These are phyloP conservation scores for Taphrina communis DNA, from an alignment of 1,139 yeast genomes.

Conservation along the genomic window DNA sequence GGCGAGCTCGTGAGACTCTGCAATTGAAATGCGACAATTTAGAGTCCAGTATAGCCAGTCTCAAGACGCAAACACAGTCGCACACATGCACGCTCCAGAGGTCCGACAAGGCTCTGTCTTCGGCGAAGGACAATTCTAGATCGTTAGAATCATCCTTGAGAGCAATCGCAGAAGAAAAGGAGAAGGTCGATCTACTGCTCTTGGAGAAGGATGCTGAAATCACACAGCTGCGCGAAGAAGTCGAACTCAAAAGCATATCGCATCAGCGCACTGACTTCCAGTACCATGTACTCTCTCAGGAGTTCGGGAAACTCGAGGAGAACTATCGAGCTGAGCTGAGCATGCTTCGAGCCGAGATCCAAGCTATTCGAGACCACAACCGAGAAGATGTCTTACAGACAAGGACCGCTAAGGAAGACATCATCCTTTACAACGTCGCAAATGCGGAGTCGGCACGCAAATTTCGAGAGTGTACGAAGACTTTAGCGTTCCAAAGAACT, in stretches of 20 bases:
- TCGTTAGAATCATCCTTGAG: neutral
- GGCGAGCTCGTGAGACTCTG: conserved; percentile 34
- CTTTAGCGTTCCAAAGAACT: neutral
- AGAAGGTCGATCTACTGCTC: conserved; percentile 3
- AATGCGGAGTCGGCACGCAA: neutral
- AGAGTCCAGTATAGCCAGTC: conserved; percentile 34
- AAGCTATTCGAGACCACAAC: neutral
- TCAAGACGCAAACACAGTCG: conserved; percentile 27
- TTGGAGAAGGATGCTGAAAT: conserved; percentile 14
- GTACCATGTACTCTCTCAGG: conserved; percentile 16
- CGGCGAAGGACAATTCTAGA: conserved; percentile 18
- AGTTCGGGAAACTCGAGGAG: conserved; percentile 8
- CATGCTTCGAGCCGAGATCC: conserved; percentile 7
- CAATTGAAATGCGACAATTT: conserved; percentile 21
- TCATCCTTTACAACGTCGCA: conserved; percentile 6
- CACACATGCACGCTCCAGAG: conserved; percentile 12
- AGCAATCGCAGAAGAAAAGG: conserved; percentile 8
- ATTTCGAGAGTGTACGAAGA: neutral
- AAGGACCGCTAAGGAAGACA: conserved; percentile 23
- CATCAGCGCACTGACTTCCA: conserved; percentile 8
- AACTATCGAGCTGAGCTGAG: conserved; percentile 3
- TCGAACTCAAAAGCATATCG: conserved; percentile 4
- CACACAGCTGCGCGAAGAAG: conserved; percentile 9
- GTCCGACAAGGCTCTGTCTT: conserved; percentile 28
- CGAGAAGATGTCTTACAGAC: conserved; percentile 5